These are phyloP conservation scores for Pseudocercospora vitis DNA, from an alignment of 2,329 filamentous ascomycete species.

Conservation along the genomic window DNA sequence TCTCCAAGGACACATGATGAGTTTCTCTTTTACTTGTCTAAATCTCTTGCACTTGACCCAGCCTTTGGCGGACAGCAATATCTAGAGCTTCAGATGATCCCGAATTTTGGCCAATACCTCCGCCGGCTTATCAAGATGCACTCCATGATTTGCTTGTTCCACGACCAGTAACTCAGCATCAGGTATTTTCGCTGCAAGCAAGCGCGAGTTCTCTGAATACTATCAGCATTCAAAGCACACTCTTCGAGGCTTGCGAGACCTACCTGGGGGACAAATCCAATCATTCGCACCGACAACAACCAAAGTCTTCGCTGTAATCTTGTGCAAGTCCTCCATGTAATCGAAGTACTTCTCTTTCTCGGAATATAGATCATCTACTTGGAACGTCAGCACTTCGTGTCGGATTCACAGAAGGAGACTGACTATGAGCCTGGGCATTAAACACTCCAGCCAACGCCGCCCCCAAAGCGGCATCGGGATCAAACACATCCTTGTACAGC, in stretches of 20 bases:
- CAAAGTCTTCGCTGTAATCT: slow-evolving; percentile 5
- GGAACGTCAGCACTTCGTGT: not conserved
- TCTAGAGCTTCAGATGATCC: not conserved
- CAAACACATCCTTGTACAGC: not conserved
- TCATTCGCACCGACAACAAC: not conserved
- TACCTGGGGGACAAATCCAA: slow-evolving; percentile 7
- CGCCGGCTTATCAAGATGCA: slow-evolving; percentile 3
- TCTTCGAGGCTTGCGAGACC: not conserved
- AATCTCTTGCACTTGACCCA: too few relatives aligned
- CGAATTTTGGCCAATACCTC: not conserved
- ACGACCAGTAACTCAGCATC: not conserved
- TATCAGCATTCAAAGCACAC: not conserved
- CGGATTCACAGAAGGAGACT: not conserved
- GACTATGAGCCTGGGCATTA: not conserved
- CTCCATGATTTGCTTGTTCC: slow-evolving; percentile 5
- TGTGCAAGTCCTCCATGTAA: not conserved
- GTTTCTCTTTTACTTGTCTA: too few relatives aligned
- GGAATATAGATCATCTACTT: not conserved
- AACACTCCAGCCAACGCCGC: not conserved
- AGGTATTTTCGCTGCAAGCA: not conserved
- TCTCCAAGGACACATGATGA: too few relatives aligned
- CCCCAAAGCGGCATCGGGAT: not conserved
- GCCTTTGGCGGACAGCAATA: not conserved
- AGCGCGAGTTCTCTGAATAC: not conserved
- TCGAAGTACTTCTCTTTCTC: slow-evolving; percentile 7